Evolutionary conservation across 768 basidiomycete genomes (phyloP).

Genomic region (Boletellus ananas): DNA sequence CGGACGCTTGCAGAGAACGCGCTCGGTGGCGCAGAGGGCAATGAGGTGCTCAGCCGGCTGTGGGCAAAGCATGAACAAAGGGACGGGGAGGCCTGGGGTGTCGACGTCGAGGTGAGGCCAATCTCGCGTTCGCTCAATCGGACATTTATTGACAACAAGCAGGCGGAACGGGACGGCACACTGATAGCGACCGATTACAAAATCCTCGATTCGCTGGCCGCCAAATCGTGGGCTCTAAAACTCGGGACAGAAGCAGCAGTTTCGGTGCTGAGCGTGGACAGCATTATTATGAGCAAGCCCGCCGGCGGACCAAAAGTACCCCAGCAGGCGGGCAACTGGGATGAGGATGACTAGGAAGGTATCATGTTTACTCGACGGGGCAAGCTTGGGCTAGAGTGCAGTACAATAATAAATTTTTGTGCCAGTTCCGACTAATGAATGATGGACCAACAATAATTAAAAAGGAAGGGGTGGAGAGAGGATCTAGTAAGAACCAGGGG

Average conservation of each 20-base stretch:
- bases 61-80: slow-evolving; percentile 88
- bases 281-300: slow-evolving; percentile 96
- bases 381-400: slow-evolving; percentile 16
- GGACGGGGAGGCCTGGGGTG: slow-evolving; percentile 73
- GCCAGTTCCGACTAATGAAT: slow-evolving; percentile 19
- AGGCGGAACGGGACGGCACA: slow-evolving; percentile 81
- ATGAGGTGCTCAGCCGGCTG: slow-evolving; percentile 83
- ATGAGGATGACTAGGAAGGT: slow-evolving; percentile 52
- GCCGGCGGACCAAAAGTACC: slow-evolving; percentile 86
- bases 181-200: slow-evolving; percentile 55
- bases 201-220: slow-evolving; percentile 84
- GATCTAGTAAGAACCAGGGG: slow-evolving; percentile 7
- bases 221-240: slow-evolving; percentile 86
- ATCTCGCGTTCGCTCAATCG: no score
- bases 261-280: slow-evolving; percentile 90
- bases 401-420: slow-evolving; percentile 28
- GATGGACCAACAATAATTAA: slow-evolving; percentile 14
- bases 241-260: slow-evolving; percentile 91
- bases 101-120: slow-evolving; percentile 74
- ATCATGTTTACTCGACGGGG: slow-evolving; percentile 10
- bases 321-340: slow-evolving; percentile 86
- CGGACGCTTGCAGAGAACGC: slow-evolving; percentile 95
- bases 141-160: slow-evolving; percentile 1
- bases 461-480: neutral
- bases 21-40: slow-evolving; percentile 83